Conservation (phyloP, 2,329 filamentous ascomycete species). For the Fonsecaea multimorphosa region DNA sequence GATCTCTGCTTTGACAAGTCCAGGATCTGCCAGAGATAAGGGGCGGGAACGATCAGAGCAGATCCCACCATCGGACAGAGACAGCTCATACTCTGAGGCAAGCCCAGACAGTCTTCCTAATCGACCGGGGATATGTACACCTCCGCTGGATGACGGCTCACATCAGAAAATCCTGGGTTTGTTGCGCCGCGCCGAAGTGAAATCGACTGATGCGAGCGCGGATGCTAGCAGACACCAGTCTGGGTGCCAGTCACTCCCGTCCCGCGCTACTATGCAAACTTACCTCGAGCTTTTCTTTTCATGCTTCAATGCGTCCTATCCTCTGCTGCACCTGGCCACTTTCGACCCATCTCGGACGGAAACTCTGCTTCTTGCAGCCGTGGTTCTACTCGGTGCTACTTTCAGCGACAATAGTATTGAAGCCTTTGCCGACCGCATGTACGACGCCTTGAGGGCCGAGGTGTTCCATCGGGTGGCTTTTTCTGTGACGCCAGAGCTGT, state of each 20-base stretch:
- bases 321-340: constrained; percentile 64
- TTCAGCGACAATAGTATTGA: constrained; percentile 66
- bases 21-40: not conserved
- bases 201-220: constrained; percentile 54
- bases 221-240: constrained; percentile 57
- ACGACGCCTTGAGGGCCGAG: constrained; percentile 64
- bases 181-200: constrained; percentile 56
- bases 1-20: not conserved
- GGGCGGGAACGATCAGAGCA: not conserved
- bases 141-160: constrained; percentile 44
- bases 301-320: constrained; percentile 66
- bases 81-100: constrained; percentile 1
- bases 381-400: constrained; percentile 65
- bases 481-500: constrained; percentile 63
- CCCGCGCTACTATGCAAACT: constrained; percentile 58
- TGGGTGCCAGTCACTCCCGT: constrained; percentile 59
- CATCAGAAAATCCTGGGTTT: constrained; percentile 55
- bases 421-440: constrained; percentile 66
- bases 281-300: constrained; percentile 67
- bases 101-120: constrained; percentile 1
- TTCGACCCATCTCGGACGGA: constrained; percentile 60
- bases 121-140: constrained; percentile 32
- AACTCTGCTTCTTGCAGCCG: constrained; percentile 60
- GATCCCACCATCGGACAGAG: constrained; percentile 2
- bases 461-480: constrained; percentile 65